Base-by-base conservation (phyloP, 208 protist species). In the Naegleria fowleri region DNA sequence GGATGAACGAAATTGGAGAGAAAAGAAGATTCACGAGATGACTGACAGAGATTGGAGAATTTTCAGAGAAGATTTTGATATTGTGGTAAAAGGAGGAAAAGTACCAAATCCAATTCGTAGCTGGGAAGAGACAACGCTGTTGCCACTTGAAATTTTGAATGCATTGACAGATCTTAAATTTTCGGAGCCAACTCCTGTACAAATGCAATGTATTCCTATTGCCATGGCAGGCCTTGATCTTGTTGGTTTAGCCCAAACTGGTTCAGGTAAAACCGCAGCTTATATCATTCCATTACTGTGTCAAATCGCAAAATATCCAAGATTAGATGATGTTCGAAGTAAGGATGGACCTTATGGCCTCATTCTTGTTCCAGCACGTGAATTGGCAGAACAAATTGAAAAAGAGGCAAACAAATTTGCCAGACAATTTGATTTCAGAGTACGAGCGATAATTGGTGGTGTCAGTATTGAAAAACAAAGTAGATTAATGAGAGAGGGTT, bases 311-410 rank as follows among this genome's bases (percentile, higher is more conserved):
- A 91, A 89, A 89, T 67, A 41, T 40, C 86, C 86, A 33, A 91
- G 38, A 91, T 92, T 89, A 25, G 39, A 39, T 33, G 25, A 25
- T 29, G 91, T 99, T 33, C 96, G 99, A 22, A 92, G 99, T 83
- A 97, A 97, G 52, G 98, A 99, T 95, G 98, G 83, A 29, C 98
- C 98, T 19, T 98, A 98, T 92, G 97, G 96, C 5, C 91, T 99
- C 86, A 97, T 99, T 36, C 94, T 99, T 90, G 98, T 98, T 43
- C 99, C 99, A 0, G 99, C 98, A 4, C 96, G 98, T 88, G 99
- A 99, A 92, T 94, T 99, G 13, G 98, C 98, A 0, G 95, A 97
- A 93, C 98, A 99, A 94, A 99, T 99, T 92, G 97, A 99, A 90
- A 94, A 96, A 38, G 98, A 99, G 93, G 94, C 96, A 5, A 87